These are phyloP conservation scores for Streptanthus diversifolius DNA, from an alignment of 345 rosid species.

Conservation along the genomic window DNA sequence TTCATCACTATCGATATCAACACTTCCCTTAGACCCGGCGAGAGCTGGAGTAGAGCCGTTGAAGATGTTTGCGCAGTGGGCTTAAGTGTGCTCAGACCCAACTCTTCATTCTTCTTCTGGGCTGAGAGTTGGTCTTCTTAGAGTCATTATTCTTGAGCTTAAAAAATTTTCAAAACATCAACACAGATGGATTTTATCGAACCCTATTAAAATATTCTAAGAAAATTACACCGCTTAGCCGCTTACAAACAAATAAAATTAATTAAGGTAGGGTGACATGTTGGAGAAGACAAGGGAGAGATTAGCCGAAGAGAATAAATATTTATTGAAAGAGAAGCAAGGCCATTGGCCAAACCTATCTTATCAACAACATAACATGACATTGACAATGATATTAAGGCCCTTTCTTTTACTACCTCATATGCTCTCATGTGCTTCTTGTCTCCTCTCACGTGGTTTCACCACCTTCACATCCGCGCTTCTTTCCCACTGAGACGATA, in stretches of 20 bases:
- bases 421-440: constrained; percentile 34
- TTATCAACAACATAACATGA: constrained; percentile 26
- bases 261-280: not conserved
- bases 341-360: constrained; percentile 27
- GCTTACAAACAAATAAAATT: not conserved
- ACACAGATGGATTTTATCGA: not conserved
- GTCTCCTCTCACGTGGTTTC: constrained; percentile 36
- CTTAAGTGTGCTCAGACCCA: not conserved
- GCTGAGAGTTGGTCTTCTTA: not conserved
- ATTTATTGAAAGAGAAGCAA: constrained; percentile 10
- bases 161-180: not conserved
- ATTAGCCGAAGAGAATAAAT: not conserved
- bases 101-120: not conserved
- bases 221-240: not conserved
- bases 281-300: not conserved
- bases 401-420: constrained; percentile 10
- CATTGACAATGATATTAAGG: constrained; percentile 13
- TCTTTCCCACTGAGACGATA: not conserved
- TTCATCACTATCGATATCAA: not conserved
- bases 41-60: not conserved
- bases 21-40: not conserved
- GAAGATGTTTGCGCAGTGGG: not conserved
- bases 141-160: not conserved
- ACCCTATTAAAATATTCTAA: not conserved
- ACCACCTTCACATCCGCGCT: constrained; percentile 19